Conservation (phyloP, 768 basidiomycete genomes). For the Rhizopogon roseolus region DNA sequence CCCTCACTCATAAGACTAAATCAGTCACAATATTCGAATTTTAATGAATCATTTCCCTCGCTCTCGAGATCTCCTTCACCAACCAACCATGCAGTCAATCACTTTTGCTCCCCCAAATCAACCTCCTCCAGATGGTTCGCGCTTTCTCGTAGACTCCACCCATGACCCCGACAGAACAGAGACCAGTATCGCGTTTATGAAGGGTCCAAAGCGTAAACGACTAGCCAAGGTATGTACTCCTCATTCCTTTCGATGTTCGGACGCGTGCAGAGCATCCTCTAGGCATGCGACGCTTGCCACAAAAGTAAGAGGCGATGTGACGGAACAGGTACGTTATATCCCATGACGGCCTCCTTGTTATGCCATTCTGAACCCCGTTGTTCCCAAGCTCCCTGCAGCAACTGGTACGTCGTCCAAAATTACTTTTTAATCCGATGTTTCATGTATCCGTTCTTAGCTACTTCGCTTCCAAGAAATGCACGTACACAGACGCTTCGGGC, state of each 20-base stretch:
- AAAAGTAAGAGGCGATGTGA: slow-evolving; percentile 83
- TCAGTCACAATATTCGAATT: not conserved
- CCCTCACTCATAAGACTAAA: not conserved
- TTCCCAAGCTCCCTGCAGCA: slow-evolving; percentile 67
- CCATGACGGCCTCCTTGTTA: slow-evolving; percentile 4
- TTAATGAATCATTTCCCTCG: slow-evolving; percentile 32
- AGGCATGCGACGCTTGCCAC: slow-evolving; percentile 81
- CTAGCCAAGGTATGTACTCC: slow-evolving; percentile 40
- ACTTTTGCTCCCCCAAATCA: slow-evolving; percentile 18
- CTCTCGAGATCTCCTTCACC: slow-evolving; percentile 12
- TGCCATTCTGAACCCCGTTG: slow-evolving; percentile 1
- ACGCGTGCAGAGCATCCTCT: not conserved
- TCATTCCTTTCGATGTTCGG: not conserved
- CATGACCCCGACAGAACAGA: slow-evolving; percentile 25
- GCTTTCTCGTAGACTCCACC: slow-evolving; percentile 12
- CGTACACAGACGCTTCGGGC: slow-evolving; percentile 76
- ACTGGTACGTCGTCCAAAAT: slow-evolving; percentile 47
- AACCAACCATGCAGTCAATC: slow-evolving; percentile 15
- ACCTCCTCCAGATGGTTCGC: slow-evolving; percentile 16
- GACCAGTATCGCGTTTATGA: slow-evolving; percentile 39
- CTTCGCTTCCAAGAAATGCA: slow-evolving; percentile 77
- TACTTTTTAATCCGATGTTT: slow-evolving; percentile 1
- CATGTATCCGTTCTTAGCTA: slow-evolving; percentile 40
- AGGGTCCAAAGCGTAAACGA: slow-evolving; percentile 49
- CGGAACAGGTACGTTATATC: slow-evolving; percentile 56